These are phyloP conservation scores for Neopestalotiopsis clavispora DNA, from an alignment of 2,329 filamentous ascomycete genomes.

Conservation along the genomic window DNA sequence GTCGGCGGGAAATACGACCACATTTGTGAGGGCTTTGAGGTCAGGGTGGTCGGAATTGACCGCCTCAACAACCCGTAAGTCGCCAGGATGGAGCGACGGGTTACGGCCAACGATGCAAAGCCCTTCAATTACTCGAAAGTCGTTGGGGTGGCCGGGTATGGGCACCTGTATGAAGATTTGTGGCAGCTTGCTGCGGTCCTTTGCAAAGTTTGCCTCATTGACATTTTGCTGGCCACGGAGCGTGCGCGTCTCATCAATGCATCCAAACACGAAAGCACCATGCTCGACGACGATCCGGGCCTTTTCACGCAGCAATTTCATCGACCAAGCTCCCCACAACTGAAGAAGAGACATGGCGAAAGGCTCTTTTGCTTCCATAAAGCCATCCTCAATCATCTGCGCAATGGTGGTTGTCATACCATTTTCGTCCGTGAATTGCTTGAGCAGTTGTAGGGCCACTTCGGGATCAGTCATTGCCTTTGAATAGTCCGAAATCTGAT, in stretches of 20 bases:
- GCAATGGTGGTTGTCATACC: constrained; percentile 77
- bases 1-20: constrained; percentile 83
- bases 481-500: constrained; percentile 72
- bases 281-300: constrained; percentile 81
- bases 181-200: constrained; percentile 63
- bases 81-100: constrained; percentile 90
- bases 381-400: constrained; percentile 78
- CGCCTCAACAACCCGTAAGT: constrained; percentile 85
- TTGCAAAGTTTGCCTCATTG: constrained; percentile 43
- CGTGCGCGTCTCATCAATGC: constrained; percentile 81
- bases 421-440: constrained; percentile 83
- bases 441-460: constrained; percentile 71
- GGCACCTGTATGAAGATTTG: constrained; percentile 90
- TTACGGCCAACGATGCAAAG: constrained; percentile 88
- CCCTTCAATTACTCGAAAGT: constrained; percentile 72
- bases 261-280: constrained; percentile 87
- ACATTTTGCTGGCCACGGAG: constrained; percentile 72
- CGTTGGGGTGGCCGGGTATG: constrained; percentile 54
- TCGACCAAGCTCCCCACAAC: constrained; percentile 87
- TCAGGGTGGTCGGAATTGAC: constrained; percentile 77
- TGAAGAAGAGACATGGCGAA: constrained; percentile 81
- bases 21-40: constrained; percentile 80
- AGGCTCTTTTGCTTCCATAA: constrained; percentile 76
- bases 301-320: constrained; percentile 92
- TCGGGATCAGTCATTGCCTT: constrained; percentile 69